phyloP scores from a whole-genome alignment of 2,329 filamentous ascomycete species.

The Elsinoe fawcettii region DNA sequence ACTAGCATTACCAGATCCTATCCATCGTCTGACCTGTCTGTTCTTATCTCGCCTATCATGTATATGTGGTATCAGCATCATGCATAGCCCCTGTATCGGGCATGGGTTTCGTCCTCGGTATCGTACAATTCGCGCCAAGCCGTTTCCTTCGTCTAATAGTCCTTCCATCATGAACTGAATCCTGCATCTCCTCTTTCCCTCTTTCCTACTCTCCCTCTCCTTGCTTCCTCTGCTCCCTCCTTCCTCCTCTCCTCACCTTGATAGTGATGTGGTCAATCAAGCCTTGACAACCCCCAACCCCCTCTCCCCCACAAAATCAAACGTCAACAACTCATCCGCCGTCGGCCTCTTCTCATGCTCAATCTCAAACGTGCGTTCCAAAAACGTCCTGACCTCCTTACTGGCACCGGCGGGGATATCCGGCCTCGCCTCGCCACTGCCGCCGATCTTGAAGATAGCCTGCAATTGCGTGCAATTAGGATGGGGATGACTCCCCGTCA shows the following conservation, averaged over 20 bases:
- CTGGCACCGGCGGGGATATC: constrained; percentile 83
- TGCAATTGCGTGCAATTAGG: constrained; percentile 95
- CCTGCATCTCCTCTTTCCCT: background rate
- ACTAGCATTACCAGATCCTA: constrained; percentile 10
- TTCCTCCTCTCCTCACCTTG: background rate
- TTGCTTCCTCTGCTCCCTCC: background rate
- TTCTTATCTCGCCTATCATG: background rate
- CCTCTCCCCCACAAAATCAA: constrained; percentile 52
- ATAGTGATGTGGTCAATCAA: constrained; percentile 10
- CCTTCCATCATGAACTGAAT: background rate
- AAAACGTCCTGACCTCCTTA: constrained; percentile 73
- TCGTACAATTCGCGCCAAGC: background rate
- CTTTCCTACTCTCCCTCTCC: background rate
- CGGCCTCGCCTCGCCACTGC: constrained; percentile 50
- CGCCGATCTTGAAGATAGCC: constrained; percentile 93
- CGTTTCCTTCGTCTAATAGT: background rate
- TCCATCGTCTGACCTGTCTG: background rate
- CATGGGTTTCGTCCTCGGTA: background rate
- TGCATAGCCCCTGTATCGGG: background rate
- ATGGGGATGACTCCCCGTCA: constrained; percentile 93
- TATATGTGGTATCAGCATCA: constrained; percentile 14
- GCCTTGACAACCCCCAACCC: constrained; percentile 20
- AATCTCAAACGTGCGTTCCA: constrained; percentile 86
- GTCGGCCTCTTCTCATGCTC: constrained; percentile 88
- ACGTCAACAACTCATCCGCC: constrained; percentile 81